phyloP scores from a whole-genome alignment of 2,329 filamentous ascomycete species.

The Penicillium sp. region DNA sequence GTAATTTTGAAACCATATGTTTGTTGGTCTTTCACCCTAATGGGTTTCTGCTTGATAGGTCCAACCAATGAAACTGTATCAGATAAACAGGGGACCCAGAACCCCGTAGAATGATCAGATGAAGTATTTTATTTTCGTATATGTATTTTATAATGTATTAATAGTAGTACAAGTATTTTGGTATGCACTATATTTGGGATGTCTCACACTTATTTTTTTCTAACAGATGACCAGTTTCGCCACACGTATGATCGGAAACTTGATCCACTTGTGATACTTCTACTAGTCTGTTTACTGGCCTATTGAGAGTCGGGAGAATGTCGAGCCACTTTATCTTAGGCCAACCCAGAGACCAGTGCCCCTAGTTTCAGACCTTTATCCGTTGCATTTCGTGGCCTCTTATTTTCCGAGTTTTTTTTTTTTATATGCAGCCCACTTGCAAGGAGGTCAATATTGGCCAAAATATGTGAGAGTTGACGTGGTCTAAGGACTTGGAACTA shows the following conservation, averaged over 20 bases:
- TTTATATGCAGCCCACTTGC: constrained; percentile 3
- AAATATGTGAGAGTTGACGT: background rate
- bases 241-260: constrained; percentile 3
- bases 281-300: background rate
- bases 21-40: constrained; percentile 11
- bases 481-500: background rate
- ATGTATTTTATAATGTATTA: background rate
- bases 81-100: background rate
- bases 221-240: constrained; percentile 6
- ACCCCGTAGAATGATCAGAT: background rate
- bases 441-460: constrained; percentile 1
- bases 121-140: background rate
- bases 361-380: constrained; percentile 6
- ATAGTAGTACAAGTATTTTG: background rate
- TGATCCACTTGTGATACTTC: constrained; percentile 2
- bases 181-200: constrained; percentile 12
- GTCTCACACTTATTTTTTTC: constrained; percentile 6
- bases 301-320: background rate
- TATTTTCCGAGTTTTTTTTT: background rate
- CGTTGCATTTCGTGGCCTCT: background rate
- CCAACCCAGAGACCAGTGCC: background rate
- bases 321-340: background rate
- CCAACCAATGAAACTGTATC: background rate
- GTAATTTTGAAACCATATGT: constrained; percentile 2
- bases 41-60: background rate